Percentiles rank a stretch among this genome's conserved stretches.
Conservation (phyloP, 2,329 filamentous ascomycete genomes). For the Xylaria polymorpha region DNA sequence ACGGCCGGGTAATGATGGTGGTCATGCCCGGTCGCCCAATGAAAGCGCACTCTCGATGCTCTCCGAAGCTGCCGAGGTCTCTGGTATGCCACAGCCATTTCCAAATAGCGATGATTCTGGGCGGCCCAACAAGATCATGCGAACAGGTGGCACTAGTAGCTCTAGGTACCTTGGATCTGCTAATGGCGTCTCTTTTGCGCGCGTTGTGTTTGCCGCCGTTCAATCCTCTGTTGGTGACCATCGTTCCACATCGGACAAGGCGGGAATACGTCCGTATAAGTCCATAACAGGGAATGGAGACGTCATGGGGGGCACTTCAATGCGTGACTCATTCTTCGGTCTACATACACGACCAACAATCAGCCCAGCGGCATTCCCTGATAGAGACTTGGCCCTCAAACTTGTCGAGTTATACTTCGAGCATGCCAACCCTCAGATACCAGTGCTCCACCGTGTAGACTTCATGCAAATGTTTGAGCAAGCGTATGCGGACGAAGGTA, state of each 20-base stretch:
- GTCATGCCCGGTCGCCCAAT: slow-evolving; percentile 50
- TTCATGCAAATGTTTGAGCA: slow-evolving; percentile 90
- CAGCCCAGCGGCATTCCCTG: slow-evolving; percentile 85
- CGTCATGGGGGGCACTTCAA: slow-evolving; percentile 75
- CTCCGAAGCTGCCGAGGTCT: slow-evolving; percentile 50
- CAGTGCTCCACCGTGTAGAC: slow-evolving; percentile 87
- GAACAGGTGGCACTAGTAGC: slow-evolving; percentile 69
- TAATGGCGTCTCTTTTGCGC: slow-evolving; percentile 92
- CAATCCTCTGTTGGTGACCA: slow-evolving; percentile 75
- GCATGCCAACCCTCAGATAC: slow-evolving; percentile 95
- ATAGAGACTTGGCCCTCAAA: slow-evolving; percentile 75
- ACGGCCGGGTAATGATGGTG: slow-evolving; percentile 56
- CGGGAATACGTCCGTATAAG: slow-evolving; percentile 69
- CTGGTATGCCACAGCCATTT: slow-evolving; percentile 50
- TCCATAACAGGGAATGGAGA: slow-evolving; percentile 58
- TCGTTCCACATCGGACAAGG: slow-evolving; percentile 75
- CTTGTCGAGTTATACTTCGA: slow-evolving; percentile 91
- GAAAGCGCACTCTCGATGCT: slow-evolving; percentile 51
- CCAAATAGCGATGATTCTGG: slow-evolving; percentile 62
- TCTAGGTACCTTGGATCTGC: slow-evolving; percentile 85
- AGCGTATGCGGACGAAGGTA: slow-evolving; percentile 77
- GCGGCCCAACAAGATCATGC: slow-evolving; percentile 56
- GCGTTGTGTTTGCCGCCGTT: slow-evolving; percentile 93
- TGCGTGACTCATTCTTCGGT: slow-evolving; percentile 98
- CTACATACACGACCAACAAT: slow-evolving; percentile 91